Percentiles rank a stretch among this genome's conserved stretches.
phyloP scores from a whole-genome alignment of 352 stramenopile genomes.

The Phytophthora chlamydospora region DNA sequence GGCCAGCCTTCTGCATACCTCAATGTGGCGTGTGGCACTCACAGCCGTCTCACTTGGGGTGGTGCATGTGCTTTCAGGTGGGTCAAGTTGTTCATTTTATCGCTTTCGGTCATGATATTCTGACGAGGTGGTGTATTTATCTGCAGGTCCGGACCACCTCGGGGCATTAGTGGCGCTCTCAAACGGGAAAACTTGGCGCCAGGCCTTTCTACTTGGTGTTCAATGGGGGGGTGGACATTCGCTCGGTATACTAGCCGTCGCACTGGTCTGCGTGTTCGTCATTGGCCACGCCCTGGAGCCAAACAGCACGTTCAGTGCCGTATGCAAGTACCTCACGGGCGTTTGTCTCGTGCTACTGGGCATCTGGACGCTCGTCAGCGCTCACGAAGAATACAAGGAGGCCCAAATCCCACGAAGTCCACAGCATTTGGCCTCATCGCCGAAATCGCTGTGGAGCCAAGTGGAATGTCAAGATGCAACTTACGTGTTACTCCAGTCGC shows the following conservation, averaged over 20 bases:
- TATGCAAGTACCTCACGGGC: constrained; percentile 73
- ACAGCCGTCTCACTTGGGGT: constrained; percentile 54
- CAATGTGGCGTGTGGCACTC: constrained; percentile 30
- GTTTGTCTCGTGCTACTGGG: constrained; percentile 69
- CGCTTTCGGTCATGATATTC: background rate
- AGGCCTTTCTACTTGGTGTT: constrained; percentile 77
- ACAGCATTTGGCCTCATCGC: constrained; percentile 27
- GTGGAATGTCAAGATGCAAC: constrained; percentile 64
- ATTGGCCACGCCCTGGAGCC: constrained; percentile 44
- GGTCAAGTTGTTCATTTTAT: background rate
- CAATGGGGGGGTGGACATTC: constrained; percentile 91
- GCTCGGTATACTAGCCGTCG: constrained; percentile 81
- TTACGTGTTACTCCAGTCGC: constrained; percentile 53
- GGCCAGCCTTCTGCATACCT: constrained; percentile 17
- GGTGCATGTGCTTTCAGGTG: constrained; percentile 66
- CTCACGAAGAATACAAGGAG: constrained; percentile 39
- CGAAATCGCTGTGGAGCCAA: constrained; percentile 44
- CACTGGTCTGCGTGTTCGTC: constrained; percentile 50
- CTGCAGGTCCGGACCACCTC: constrained; percentile 86
- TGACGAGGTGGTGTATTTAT: background rate
- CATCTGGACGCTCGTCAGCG: constrained; percentile 54
- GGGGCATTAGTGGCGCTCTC: constrained; percentile 87
- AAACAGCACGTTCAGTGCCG: constrained; percentile 29
- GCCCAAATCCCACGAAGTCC: constrained; percentile 11
- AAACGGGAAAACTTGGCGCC: constrained; percentile 60